Base-by-base conservation (phyloP, 1,284 basidiomycete species). In the Rhodotorula sp. region DNA sequence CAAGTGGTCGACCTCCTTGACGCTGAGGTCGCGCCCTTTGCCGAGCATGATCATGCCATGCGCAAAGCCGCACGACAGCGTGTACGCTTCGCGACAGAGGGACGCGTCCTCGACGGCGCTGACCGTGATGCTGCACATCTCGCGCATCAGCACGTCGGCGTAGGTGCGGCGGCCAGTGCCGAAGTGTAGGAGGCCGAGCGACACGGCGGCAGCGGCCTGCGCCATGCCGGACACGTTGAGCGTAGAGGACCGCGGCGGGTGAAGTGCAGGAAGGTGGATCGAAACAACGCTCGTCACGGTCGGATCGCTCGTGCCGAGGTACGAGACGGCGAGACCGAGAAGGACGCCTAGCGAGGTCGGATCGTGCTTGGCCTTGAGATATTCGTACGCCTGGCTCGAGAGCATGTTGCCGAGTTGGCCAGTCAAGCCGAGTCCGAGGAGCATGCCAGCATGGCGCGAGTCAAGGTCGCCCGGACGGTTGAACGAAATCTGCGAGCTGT, bases 21-120 rank as follows among this genome's bases (percentile, higher is more conserved):
- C 45, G 34, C 34, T 8, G 34, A 25, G 14, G 21, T 34, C 50
- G 7, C 2, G 53, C 0, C 93, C 93, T 76, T 89, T 90, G 12
- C 92, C 94, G 9, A 99, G 86, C 90, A 97, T 95, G 81, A 97
- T 91, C 86, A 97, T 90, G 0, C 97, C 97, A 79, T 97, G 97
- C 0, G 91, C 89, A 56, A 97, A 86, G 7, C 91, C 92, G 1
- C 93, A 90, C 3, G 92, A 88, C 74, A 94, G 89, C 0, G 93
- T 91, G 80, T 98, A 99, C 0, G 93, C 90, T 80, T 99, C 97
- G 48, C 91, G 87, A 79, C 92, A 88, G 72, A 93, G 91, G 74
- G 89, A 89, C 77, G 88, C 91, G 52, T 90, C 84, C 74, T 97
- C 92, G 0, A 90, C 88, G 68, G 89, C 90, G 5, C 88, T 86